Evolutionary conservation across 176 grass and related monocot species (phyloP), one percentile per base, ranked within the genome.

Genomic region (Stipa capillata): DNA sequence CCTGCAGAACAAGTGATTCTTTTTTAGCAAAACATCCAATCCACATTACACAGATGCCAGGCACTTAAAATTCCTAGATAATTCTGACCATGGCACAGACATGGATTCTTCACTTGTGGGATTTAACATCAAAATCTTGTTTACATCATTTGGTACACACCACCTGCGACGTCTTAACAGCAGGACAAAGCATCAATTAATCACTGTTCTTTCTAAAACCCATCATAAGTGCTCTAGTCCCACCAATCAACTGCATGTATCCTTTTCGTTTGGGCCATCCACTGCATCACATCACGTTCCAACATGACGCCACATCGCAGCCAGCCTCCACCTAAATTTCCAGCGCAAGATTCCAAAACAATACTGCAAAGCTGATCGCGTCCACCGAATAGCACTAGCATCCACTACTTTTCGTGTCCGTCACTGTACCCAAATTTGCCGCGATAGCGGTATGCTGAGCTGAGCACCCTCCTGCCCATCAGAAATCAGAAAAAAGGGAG

Each of bases 1-100:
- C 97, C 97, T 99, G 90, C 78, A 95, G 16, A 40, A 75, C 6
- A 20, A 44, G 76, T 21, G 33, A 58, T 3, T 7, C 66, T 2
- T 1, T 71, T 21, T 44, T 16, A 33, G 40, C 55, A 72, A 72
- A 85, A 63, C 24, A 37, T 39, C 0, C 29, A 62, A 5, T 4
- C 12, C 4, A 31, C 18, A 10, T 23, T 1, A 71, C 6, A 76
- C 11, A 74, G 0, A 23, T 12, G 1, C 10, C 80, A n/a, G 21
- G 1, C 37, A 20, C 18, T 35, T 28, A 6, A 81, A 74, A 78
- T 44, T 0, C 9, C 57, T 35, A 5, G 41, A 49, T 48, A 40
- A 23, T 29, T 49, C 29, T 35, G 32, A 1, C 7, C 7, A 71
- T 17, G 31, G 4, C 65, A 35, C n/a, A 31, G 11, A 52, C 35